phyloP scores from a whole-genome alignment of 2,329 filamentous ascomycete species.

The Proliferodiscus dingleyae region DNA sequence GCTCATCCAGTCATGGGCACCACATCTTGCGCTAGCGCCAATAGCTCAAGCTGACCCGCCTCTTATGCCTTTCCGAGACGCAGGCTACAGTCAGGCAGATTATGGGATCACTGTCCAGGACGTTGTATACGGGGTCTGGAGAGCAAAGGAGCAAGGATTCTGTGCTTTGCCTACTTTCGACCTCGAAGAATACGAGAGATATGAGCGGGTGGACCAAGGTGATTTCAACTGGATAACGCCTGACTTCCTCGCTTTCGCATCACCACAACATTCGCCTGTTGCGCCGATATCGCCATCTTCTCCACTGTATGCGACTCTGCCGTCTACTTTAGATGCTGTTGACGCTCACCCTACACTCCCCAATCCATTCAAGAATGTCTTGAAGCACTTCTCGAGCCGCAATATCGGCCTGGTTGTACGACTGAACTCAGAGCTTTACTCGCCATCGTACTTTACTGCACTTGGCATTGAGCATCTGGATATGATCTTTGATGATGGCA shows the following conservation, averaged over 20 bases:
- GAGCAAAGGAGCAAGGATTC: constrained; percentile 91
- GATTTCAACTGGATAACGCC: constrained; percentile 99
- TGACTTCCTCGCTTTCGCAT: constrained; percentile 92
- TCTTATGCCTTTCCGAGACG: constrained; percentile 97
- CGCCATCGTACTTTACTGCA: constrained; percentile 92
- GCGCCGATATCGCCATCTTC: constrained; percentile 67
- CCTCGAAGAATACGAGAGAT: constrained; percentile 94
- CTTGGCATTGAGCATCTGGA: constrained; percentile 93
- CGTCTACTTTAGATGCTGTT: constrained; percentile 70
- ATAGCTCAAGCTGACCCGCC: constrained; percentile 96
- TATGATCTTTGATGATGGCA: constrained; percentile 99
- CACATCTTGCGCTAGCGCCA: constrained; percentile 88
- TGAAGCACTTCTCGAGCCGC: constrained; percentile 80
- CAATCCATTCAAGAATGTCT: constrained; percentile 89
- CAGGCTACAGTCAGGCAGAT: constrained; percentile 96
- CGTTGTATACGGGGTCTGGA: constrained; percentile 97
- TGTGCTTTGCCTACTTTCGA: constrained; percentile 92
- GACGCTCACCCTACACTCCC: constrained; percentile 67
- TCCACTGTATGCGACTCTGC: constrained; percentile 68
- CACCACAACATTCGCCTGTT: constrained; percentile 77
- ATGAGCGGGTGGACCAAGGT: constrained; percentile 92
- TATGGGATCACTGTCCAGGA: constrained; percentile 95
- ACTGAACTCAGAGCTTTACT: constrained; percentile 93
- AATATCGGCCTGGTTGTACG: constrained; percentile 92
- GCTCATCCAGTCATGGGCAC: constrained; percentile 94